Conservation (phyloP, 139 green algal species). For the Trebouxia sp. region DNA sequence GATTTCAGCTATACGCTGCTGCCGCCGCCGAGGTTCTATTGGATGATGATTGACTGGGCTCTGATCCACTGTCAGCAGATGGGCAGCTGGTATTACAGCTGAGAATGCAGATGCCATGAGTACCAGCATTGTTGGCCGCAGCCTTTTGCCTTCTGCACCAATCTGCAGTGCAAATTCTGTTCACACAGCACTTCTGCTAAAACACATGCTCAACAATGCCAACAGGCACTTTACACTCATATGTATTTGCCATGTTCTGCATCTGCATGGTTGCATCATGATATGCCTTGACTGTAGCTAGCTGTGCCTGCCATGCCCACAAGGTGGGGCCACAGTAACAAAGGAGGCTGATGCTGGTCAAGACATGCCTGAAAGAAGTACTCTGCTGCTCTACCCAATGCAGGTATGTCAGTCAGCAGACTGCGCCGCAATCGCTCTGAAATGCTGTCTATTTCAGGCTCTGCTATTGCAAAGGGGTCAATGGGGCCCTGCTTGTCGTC, state of each 20-base stretch:
- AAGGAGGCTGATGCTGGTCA: background rate
- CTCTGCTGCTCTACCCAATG: constrained; percentile 73
- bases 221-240: too few relatives aligned
- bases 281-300: background rate
- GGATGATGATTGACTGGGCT: constrained; percentile 47
- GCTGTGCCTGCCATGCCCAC: too few relatives aligned
- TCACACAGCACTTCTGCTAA: too few relatives aligned
- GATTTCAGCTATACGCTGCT: constrained; percentile 97
- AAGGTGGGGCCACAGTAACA: too few relatives aligned
- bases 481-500: background rate
- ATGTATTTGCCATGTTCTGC: background rate
- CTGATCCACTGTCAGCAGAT: constrained; percentile 48
- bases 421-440: constrained; percentile 78
- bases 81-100: constrained; percentile 34
- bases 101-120: constrained; percentile 85
- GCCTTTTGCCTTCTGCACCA: constrained; percentile 90
- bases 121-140: constrained; percentile 86
- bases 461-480: constrained; percentile 78
- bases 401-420: constrained; percentile 82
- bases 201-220: too few relatives aligned
- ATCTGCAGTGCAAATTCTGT: constrained; percentile 35
- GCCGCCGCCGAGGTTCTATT: constrained; percentile 67
- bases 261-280: background rate
- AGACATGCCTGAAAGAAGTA: constrained; percentile 81
- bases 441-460: constrained; percentile 75